Conservation (phyloP, 2,329 filamentous ascomycete species). For the Cytospora paraplurivora region DNA sequence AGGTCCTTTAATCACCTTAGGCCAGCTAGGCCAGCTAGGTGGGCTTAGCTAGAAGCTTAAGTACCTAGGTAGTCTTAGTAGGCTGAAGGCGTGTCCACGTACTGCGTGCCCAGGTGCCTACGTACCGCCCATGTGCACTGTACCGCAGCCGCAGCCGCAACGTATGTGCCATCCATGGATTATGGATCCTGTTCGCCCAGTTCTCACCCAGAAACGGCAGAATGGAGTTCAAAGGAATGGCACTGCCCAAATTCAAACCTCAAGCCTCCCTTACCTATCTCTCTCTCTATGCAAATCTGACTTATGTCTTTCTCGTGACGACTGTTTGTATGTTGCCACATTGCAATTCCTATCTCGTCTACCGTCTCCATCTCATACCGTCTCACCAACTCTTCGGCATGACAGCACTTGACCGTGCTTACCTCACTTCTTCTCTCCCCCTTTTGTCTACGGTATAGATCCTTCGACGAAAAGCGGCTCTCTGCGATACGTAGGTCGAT, state of each 20-base stretch:
- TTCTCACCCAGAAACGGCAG: background rate
- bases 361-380: background rate
- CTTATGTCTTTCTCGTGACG: background rate
- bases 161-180: too few relatives aligned
- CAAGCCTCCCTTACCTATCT: background rate
- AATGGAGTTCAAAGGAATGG: background rate
- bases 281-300: background rate
- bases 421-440: too few relatives aligned
- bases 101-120: background rate
- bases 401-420: background rate
- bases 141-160: background rate
- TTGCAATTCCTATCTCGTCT: background rate
- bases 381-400: background rate
- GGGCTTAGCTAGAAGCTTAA: background rate
- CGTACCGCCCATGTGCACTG: background rate
- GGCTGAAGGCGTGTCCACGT: background rate
- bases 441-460: too few relatives aligned
- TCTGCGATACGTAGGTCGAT: background rate
- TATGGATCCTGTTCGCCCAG: background rate
- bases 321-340: background rate
- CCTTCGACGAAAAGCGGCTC: background rate
- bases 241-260: background rate
- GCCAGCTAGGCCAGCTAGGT: too few relatives aligned
- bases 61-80: background rate
- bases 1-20: too few relatives aligned